Percentiles rank a stretch among this genome's conserved stretches.
Evolutionary conservation across 169 alveolate genomes (phyloP).

Genomic region (Ichthyophthirius multifiliis): DNA sequence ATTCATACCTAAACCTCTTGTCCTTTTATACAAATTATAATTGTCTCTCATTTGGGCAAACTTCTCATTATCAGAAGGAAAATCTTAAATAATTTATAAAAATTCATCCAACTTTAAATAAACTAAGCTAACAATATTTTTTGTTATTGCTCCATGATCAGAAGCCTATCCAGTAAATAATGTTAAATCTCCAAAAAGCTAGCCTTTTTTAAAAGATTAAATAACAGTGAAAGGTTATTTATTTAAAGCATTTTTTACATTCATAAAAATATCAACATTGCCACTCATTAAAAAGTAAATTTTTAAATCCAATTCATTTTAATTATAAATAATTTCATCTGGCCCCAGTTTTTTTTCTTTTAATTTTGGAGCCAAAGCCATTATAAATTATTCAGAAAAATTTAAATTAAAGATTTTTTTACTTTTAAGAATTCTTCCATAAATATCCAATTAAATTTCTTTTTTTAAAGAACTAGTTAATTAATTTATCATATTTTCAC

Average conservation of each 20-base stretch:
- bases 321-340: not conserved
- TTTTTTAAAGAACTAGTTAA: not conserved
- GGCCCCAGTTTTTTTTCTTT: constrained; percentile 14
- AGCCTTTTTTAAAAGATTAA: not conserved
- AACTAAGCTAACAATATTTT: not conserved
- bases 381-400: not conserved
- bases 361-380: not conserved
- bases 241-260: not conserved
- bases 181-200: not conserved
- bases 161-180: not conserved
- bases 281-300: not conserved
- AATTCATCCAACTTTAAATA: not conserved
- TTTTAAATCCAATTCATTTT: not conserved
- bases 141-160: not conserved
- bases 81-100: not conserved
- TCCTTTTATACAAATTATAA: not conserved
- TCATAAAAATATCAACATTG: not conserved
- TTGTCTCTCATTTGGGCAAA: not conserved
- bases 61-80: not conserved
- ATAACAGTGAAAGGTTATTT: not conserved
- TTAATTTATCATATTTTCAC: not conserved
- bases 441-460: not conserved
- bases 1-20: constrained; percentile 5
- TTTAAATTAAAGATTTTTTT: constrained; percentile 3
- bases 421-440: not conserved